Evolutionary conservation across 257 asterid genomes (phyloP), one percentile per base, ranked within the genome.

Genomic region (Scutellaria barbata): DNA sequence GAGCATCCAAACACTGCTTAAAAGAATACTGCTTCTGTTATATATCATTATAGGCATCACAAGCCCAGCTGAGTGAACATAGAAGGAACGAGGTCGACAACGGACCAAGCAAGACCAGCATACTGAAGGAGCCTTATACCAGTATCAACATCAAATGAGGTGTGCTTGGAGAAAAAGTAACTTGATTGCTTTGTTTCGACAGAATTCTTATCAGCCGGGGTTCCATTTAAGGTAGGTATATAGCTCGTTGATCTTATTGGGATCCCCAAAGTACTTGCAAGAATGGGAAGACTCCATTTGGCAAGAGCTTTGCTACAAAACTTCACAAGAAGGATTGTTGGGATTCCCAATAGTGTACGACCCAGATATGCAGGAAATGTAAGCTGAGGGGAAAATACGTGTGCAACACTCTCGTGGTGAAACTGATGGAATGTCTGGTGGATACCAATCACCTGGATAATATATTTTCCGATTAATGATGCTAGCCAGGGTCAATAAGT

Each of bases 41-140:
- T 57, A 76, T 41, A 69, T 67, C 25, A 53, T 18, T 51, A 6
- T 17, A 68, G 70, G 76, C 68, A 74, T 92, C 91, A 92, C 75
- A 95, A 81, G 75, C 91, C 83, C 22, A 89, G 69, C 69, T 72
- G 81, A 63, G 83, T 78, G 80, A 92, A 92, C 20, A 87, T 12
- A 50, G 90, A 89, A 62, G 99, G 98, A 79, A 92, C 99, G 58
- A 88, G 98, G 79, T 90, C 99, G 68, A 90, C 99, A 18, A 90
- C 96, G 2, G 96, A 90, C 97, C 98, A 95, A 11, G 97, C 97
- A 70, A 92, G 96, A 64, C 97, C 96, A 74, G 98, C 82, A 63
- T 95, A 95, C 80, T 95, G 99, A 74, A 95, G 64, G 76, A 95
- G 90, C 87, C 98, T 88, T 73, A 92, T 92, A 79, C 99, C 96